Percentiles rank a stretch among this genome's conserved stretches.
Conservation (phyloP, 2,329 filamentous ascomycete species). For the Chrysoporthe austroafricana region DNA sequence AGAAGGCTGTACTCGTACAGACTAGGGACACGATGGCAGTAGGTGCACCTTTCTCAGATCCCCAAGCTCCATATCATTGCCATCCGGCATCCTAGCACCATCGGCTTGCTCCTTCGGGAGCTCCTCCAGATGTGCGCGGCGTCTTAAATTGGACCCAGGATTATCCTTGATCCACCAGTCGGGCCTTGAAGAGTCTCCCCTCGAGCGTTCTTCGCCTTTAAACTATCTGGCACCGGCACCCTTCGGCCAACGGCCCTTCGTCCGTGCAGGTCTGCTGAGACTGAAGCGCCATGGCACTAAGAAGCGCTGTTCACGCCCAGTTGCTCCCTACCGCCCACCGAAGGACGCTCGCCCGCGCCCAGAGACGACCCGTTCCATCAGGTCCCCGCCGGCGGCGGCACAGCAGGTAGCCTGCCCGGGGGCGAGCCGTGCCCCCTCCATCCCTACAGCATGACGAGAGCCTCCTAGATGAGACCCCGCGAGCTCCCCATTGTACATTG, state of each 20-base stretch:
- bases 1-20: too few relatives aligned
- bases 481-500: conserved; percentile 43
- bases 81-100: too few relatives aligned
- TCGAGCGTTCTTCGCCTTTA: conserved; percentile 61
- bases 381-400: conserved; percentile 32
- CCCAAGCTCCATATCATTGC: too few relatives aligned
- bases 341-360: conserved; percentile 63
- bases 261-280: too few relatives aligned
- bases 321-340: conserved; percentile 64
- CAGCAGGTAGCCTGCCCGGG: conserved; percentile 32
- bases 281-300: too few relatives aligned
- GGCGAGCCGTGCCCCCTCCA: conserved; percentile 24
- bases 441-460: conserved; percentile 38
- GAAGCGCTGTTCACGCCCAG: conserved; percentile 32
- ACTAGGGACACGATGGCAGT: too few relatives aligned
- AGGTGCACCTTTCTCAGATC: too few relatives aligned
- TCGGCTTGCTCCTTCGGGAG: too few relatives aligned
- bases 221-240: conserved; percentile 72
- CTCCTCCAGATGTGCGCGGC: too few relatives aligned
- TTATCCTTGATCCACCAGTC: too few relatives aligned
- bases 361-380: conserved; percentile 60
- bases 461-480: conserved; percentile 36
- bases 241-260: conserved; percentile 38
- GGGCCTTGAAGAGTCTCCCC: too few relatives aligned
- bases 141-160: too few relatives aligned